Base-by-base conservation (phyloP, 2,329 filamentous ascomycete species). In the Fusarium subglutinans region DNA sequence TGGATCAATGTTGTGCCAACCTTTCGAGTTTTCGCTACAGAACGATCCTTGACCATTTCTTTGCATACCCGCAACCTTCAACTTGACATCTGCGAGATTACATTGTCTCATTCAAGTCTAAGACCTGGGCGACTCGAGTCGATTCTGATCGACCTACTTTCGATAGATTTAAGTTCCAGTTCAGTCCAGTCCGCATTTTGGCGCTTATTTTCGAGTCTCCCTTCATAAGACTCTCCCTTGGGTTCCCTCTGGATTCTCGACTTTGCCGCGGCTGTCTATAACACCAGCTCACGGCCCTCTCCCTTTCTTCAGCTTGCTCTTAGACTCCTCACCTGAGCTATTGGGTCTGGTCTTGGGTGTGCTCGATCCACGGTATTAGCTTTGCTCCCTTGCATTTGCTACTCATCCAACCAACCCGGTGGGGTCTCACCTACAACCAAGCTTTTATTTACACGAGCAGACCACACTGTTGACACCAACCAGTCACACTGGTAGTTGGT, bases 371-470 rank as follows among this genome's bases (percentile, higher is more conserved):
- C 58, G 38, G 67, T 51, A 58, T 69, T 60, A 69, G 70, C 63
- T 56, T 48, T 72, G 62, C 71, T 72, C 71, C 71, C 71, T 74
- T 72, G 71, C 71, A 74, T 72, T 41, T 33, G 60, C 66, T 74
- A 41, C 55, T 44, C 47, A 70, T 50, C 60, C 70, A 66, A 63
- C 51, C 66, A 55, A 60, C 26, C 51, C 45, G 47, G 70, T 58
- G 62, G 53, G 66, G 71, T 72, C 71, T 73, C 62, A 67, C 70
- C 74, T 66, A 63, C 55, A 70, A 35, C 20, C 66, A 63, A 44
- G n/a, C 38, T 61, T 57, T 44, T 37, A 57, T 65, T 69, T 53
- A 64, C 58, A 58, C 69, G 30, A 58, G 40, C 35, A 66, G 69
- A 45, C 59, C 63, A 67, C 55, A 48, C 56, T 47, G 37, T 73